These are phyloP conservation scores for Aschersonia sp. DNA, from an alignment of 2,329 filamentous ascomycete species.

Conservation along the genomic window DNA sequence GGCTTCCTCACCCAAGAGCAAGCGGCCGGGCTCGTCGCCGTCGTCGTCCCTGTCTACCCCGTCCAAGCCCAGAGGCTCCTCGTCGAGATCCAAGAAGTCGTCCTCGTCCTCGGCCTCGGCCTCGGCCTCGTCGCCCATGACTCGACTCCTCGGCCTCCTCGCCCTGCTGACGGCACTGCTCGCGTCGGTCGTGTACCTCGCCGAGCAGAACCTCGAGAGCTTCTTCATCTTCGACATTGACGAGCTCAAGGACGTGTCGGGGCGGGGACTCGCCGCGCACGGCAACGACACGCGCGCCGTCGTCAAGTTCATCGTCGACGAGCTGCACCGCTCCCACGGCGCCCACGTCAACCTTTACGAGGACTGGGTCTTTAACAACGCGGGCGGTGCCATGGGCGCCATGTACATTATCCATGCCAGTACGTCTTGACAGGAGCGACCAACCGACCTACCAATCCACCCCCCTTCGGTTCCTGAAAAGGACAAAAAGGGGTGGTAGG, in stretches of 20 bases:
- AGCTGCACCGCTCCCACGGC: slow-evolving; percentile 40
- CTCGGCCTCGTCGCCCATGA: slow-evolving; percentile 4
- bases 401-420: slow-evolving; percentile 86
- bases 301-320: slow-evolving; percentile 53
- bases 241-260: slow-evolving; percentile 53
- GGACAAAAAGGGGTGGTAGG: too few relatives aligned
- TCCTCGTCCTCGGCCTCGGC: not conserved
- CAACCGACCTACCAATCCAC: too few relatives aligned
- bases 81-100: too few relatives aligned
- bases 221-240: slow-evolving; percentile 65
- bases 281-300: slow-evolving; percentile 62
- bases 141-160: slow-evolving; percentile 28
- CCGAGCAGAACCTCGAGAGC: slow-evolving; percentile 42
- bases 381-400: slow-evolving; percentile 78
- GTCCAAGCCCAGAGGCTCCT: too few relatives aligned
- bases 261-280: slow-evolving; percentile 49
- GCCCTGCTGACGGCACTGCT: slow-evolving; percentile 39
- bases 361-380: slow-evolving; percentile 88
- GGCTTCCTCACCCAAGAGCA: not conserved
- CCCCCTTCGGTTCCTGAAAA: too few relatives aligned
- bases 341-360: slow-evolving; percentile 52
- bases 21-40: not conserved
- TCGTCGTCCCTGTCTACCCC: too few relatives aligned
- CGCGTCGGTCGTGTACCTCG: slow-evolving; percentile 34
- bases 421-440: slow-evolving; percentile 23